phyloP scores from a whole-genome alignment of 352 stramenopile species.

The Globisporangium nodosum region DNA sequence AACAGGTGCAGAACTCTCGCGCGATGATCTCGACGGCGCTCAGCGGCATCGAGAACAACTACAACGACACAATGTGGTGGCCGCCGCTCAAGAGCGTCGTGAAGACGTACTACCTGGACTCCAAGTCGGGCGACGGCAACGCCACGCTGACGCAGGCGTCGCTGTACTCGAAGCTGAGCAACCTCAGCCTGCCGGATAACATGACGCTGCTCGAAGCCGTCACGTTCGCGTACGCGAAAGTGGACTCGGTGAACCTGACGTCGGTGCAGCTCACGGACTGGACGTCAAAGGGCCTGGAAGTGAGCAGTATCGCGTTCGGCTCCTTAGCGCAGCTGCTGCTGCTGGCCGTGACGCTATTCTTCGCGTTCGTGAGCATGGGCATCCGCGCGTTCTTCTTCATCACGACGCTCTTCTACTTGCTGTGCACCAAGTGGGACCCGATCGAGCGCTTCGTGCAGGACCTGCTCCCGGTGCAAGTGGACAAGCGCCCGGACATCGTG shows the following conservation, averaged over 20 bases:
- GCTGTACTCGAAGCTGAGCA: slow-evolving; percentile 42
- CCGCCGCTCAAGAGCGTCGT: slow-evolving; percentile 75
- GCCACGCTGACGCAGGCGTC: slow-evolving; percentile 29
- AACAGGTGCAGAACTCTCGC: slow-evolving; percentile 79
- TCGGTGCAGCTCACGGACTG: slow-evolving; percentile 81
- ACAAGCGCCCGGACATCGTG: slow-evolving; percentile 67
- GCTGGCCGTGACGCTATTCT: slow-evolving; percentile 65
- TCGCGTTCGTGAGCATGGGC: slow-evolving; percentile 83
- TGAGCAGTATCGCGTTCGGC: slow-evolving; percentile 75
- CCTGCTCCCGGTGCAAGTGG: slow-evolving; percentile 65
- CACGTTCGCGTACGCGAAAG: slow-evolving; percentile 74
- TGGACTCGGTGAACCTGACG: slow-evolving; percentile 83
- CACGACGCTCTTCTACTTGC: slow-evolving; percentile 81
- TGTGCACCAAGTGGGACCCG: slow-evolving; percentile 84
- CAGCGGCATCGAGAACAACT: slow-evolving; percentile 77
- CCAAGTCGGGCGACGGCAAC: slow-evolving; percentile 54
- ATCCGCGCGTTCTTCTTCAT: slow-evolving; percentile 87
- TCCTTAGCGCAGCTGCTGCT: slow-evolving; percentile 81
- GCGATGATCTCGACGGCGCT: slow-evolving; percentile 77
- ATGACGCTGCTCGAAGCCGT: slow-evolving; percentile 77
- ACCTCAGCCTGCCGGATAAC: slow-evolving; percentile 55
- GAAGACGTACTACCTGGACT: slow-evolving; percentile 78
- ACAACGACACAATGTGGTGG: slow-evolving; percentile 89
- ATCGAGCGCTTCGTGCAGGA: slow-evolving; percentile 82
- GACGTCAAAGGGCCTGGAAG: slow-evolving; percentile 80